Evolutionary conservation across 306 rosid species (phyloP).

Genomic region (Clitoria ternatea): DNA sequence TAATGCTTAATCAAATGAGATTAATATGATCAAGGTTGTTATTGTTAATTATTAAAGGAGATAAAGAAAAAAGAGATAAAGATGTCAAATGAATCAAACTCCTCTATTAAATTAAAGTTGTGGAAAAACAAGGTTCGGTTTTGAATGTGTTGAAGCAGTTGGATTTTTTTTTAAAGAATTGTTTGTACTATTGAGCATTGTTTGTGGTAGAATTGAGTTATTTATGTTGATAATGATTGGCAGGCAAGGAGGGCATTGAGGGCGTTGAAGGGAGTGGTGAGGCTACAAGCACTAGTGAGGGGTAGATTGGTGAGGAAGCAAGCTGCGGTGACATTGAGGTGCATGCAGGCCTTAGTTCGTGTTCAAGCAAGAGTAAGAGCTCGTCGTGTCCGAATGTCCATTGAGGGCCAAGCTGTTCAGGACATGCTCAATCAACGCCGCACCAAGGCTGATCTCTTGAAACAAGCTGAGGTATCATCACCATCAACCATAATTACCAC

Average conservation of each 20-base stretch:
- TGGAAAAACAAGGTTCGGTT: too few relatives aligned
- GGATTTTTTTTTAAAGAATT: too few relatives aligned
- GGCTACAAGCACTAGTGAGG: constrained; percentile 90
- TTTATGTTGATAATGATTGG: background rate
- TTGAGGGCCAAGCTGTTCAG: constrained; percentile 87
- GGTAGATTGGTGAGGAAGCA: constrained; percentile 88
- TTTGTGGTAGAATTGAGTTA: background rate
- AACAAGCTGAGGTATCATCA: constrained; percentile 61
- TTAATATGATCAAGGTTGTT: too few relatives aligned
- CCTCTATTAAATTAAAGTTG: too few relatives aligned
- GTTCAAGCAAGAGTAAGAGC: constrained; percentile 91
- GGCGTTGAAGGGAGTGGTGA: constrained; percentile 90
- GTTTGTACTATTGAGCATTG: too few relatives aligned
- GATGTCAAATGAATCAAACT: too few relatives aligned
- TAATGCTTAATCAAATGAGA: too few relatives aligned
- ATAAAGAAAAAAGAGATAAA: too few relatives aligned
- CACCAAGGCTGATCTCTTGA: constrained; percentile 59
- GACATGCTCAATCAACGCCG: constrained; percentile 55
- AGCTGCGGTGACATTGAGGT: constrained; percentile 84
- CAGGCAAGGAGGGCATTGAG: constrained; percentile 88
- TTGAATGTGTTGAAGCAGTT: too few relatives aligned
- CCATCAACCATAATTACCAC: too few relatives aligned
- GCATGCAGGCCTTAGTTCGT: constrained; percentile 95
- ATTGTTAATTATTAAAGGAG: too few relatives aligned
- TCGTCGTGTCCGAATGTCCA: constrained; percentile 72